These are phyloP conservation scores for Trametes villosa DNA, from an alignment of 768 basidiomycete genomes.

Conservation along the genomic window DNA sequence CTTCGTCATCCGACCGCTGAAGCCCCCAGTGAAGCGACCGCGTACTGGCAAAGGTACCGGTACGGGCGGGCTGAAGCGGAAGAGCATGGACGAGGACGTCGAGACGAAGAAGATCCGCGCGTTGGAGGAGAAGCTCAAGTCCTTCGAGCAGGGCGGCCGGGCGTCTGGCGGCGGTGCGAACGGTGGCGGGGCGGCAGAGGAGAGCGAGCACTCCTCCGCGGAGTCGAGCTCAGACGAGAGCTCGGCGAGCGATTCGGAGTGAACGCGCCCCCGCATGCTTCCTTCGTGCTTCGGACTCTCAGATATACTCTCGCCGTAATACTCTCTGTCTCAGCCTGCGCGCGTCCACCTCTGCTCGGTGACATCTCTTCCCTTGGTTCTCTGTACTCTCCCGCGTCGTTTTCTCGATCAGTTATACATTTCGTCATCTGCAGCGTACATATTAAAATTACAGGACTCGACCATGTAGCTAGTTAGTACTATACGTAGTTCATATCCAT, in stretches of 20 bases:
- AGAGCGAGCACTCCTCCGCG: constrained; percentile 78
- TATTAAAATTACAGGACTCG: constrained; percentile 37
- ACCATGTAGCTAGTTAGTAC: constrained; percentile 35
- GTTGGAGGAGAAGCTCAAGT: constrained; percentile 85
- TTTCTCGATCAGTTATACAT: constrained; percentile 29
- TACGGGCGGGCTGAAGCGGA: constrained; percentile 89
- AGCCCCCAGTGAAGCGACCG: constrained; percentile 61
- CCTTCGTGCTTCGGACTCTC: constrained; percentile 3
- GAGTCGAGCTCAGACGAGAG: constrained; percentile 83
- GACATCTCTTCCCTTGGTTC: constrained; percentile 2
- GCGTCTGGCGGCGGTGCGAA: constrained; percentile 27
- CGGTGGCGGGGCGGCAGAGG: constrained; percentile 49
- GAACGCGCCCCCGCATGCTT: constrained; percentile 32
- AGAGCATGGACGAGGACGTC: constrained; percentile 96
- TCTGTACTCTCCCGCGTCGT: background rate
- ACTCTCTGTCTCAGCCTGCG: background rate
- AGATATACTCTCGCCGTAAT: constrained; percentile 12
- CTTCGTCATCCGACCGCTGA: constrained; percentile 84
- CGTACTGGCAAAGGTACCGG: constrained; percentile 80
- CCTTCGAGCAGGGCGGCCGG: constrained; percentile 66
- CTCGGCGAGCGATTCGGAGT: constrained; percentile 86
- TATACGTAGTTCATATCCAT: constrained; percentile 26
- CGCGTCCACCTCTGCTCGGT: constrained; percentile 22
- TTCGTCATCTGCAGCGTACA: constrained; percentile 29
- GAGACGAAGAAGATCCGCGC: constrained; percentile 94